These are phyloP conservation scores for Cladosporium sp. DNA, from an alignment of 2,329 filamentous ascomycete species.

Conservation along the genomic window DNA sequence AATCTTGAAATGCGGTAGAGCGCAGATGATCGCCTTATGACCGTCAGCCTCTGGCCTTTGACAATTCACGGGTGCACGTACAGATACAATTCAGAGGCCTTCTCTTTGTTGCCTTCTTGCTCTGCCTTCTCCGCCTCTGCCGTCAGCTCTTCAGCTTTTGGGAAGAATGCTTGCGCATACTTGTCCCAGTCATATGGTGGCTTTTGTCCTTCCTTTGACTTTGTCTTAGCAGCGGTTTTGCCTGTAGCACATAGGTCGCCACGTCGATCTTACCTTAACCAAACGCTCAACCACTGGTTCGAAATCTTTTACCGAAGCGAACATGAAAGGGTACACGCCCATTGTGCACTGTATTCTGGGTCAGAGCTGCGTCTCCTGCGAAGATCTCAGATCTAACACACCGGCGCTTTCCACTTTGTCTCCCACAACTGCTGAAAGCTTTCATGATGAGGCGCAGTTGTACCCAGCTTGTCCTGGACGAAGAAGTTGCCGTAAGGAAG, in stretches of 20 bases:
- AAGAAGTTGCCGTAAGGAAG: conserved; percentile 39
- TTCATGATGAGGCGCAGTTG: conserved; percentile 48
- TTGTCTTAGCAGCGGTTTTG: neutral
- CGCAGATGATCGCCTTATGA: conserved; percentile 60
- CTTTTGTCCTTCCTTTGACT: conserved; percentile 55
- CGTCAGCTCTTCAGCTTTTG: conserved; percentile 60
- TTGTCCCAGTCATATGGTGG: conserved; percentile 63
- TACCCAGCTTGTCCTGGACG: conserved; percentile 48
- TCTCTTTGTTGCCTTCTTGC: conserved; percentile 49
- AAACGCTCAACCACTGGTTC: conserved; percentile 66
- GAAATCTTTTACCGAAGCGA: conserved; percentile 68
- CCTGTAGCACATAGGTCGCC: neutral
- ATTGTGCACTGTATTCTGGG: conserved; percentile 50
- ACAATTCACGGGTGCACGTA: conserved; percentile 26
- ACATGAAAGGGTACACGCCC: conserved; percentile 59
- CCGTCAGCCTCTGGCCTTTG: conserved; percentile 20
- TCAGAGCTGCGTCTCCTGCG: neutral
- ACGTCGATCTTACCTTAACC: conserved; percentile 49
- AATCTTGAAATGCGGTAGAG: conserved; percentile 75
- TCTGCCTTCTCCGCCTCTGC: conserved; percentile 54
- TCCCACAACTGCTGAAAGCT: conserved; percentile 61
- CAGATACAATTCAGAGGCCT: conserved; percentile 64
- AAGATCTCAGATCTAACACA: conserved; percentile 37
- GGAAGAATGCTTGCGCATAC: conserved; percentile 64
- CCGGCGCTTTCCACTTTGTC: conserved; percentile 71